Evolutionary conservation across 2,329 filamentous ascomycete species (phyloP).

Genomic region (Pseudophaeomoniella oleicola): DNA sequence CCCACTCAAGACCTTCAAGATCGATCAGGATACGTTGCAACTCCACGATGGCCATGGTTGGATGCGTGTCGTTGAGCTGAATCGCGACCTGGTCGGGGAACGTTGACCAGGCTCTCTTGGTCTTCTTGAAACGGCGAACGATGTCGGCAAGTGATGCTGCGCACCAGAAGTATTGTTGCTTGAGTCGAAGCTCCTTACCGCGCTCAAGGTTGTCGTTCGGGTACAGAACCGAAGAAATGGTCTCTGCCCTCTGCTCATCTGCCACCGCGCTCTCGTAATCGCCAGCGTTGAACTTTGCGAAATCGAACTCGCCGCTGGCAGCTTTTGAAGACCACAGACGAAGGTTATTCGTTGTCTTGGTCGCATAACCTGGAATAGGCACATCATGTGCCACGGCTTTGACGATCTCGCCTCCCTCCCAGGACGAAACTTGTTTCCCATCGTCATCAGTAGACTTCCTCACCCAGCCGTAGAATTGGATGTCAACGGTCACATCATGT

Average conservation of each 20-base stretch:
- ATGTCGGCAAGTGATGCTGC: constrained; percentile 93
- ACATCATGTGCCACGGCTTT: constrained; percentile 90
- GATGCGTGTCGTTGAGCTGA: constrained; percentile 95
- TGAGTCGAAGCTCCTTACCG: constrained; percentile 91
- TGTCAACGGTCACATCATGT: constrained; percentile 88
- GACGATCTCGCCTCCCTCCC: constrained; percentile 90
- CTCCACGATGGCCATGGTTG: constrained; percentile 90
- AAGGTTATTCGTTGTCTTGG: constrained; percentile 86
- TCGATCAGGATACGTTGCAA: constrained; percentile 86
- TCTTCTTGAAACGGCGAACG: constrained; percentile 95
- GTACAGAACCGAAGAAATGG: constrained; percentile 92
- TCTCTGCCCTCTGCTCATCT: constrained; percentile 98
- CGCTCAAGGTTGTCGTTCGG: constrained; percentile 95
- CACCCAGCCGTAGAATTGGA: constrained; percentile 89
- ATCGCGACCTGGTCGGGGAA: constrained; percentile 94
- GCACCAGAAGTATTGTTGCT: constrained; percentile 99
- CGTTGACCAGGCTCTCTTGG: constrained; percentile 75
- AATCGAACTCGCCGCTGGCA: constrained; percentile 93
- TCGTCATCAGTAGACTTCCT: constrained; percentile 58
- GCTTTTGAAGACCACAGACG: constrained; percentile 97
- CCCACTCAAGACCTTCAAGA: constrained; percentile 81
- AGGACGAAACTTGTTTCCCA: constrained; percentile 60
- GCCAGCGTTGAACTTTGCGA: constrained; percentile 97
- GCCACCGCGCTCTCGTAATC: constrained; percentile 96
- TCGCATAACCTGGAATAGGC: constrained; percentile 78